Base-by-base conservation (phyloP, 345 rosid genomes). In the Abelmoschus esculentus region DNA sequence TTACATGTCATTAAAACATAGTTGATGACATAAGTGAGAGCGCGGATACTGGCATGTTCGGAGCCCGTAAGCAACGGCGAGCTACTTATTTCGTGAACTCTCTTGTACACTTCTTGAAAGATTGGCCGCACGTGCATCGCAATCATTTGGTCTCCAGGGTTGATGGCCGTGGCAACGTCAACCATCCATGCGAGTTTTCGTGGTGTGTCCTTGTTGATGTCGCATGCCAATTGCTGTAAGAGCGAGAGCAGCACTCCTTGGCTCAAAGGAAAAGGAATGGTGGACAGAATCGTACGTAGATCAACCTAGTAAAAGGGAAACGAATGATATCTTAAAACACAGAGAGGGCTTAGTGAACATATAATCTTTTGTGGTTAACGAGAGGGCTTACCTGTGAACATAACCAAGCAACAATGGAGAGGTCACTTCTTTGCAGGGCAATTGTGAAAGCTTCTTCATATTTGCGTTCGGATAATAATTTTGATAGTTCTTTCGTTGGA, bases 161-260 rank as follows among this genome's bases (percentile, higher is more conserved):
- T 85, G 69, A 91, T 88, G 54, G 90, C 88, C 0, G 85, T 76
- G 2, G 91, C 90, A 66, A 95, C 89, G 55, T 85, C 93, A 0
- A 90, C 87, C 92, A 90, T 86, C 96, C 99, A 95, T 12, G 76
- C 71, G 1, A 90, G 82, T 80, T 91, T 95, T 58, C 72, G 78
- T 18, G 88, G 42, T 1, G 81, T 80, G 62, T 95, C 96, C 13
- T 83, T 90, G 82, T 70, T 77, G 29, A 95, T 67, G 77, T 91
- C 97, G 11, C 87, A 88, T 12, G 96, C 86, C 75, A 95, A 76
- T 61, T 91, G 99, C 77, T 91, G 99, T 66, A 95, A 82, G 28
- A 95, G 89, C 8, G 93, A 83, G 7, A 91, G 88, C 5, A 95
- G 78, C 15, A 91, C 96, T 42, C 99, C 92, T 82, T 88, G 99